Percentiles rank a stretch among this genome's conserved stretches.
These are phyloP conservation scores for Candida tallmaniae DNA, from an alignment of 805 yeast species.

Conservation along the genomic window DNA sequence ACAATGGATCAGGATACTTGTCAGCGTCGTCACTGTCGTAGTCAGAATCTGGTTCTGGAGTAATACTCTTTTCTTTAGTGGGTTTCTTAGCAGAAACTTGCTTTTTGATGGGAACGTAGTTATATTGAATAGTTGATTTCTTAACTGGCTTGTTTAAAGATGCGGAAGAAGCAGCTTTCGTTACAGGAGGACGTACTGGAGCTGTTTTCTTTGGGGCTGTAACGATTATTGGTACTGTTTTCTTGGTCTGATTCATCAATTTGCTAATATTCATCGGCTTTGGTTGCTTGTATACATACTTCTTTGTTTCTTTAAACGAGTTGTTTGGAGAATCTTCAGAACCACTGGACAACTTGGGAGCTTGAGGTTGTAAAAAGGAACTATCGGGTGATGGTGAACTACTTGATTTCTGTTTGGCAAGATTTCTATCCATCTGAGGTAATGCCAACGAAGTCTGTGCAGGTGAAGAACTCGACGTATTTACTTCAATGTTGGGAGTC, in stretches of 20 bases:
- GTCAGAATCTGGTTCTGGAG: slow-evolving; percentile 6
- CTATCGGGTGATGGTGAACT: slow-evolving; percentile 10
- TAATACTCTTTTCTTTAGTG: slow-evolving; percentile 1
- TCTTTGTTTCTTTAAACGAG: slow-evolving; percentile 4
- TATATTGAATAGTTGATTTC: slow-evolving; percentile 28
- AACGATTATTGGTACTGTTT: slow-evolving; percentile 7
- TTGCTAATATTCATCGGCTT: slow-evolving; percentile 33
- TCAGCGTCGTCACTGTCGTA: slow-evolving; percentile 16
- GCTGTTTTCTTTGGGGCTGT: slow-evolving; percentile 1
- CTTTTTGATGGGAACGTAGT: slow-evolving; percentile 19
- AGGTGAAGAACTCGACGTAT: no score
- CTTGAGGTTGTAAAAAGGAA: slow-evolving; percentile 8
- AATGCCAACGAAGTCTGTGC: not conserved
- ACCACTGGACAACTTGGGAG: slow-evolving; percentile 6
- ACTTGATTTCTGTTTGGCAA: slow-evolving; percentile 6
- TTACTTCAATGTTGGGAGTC: no score
- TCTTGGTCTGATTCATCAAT: slow-evolving; percentile 21
- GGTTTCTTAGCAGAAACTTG: slow-evolving; percentile 1
- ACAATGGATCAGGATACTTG: slow-evolving; percentile 19
- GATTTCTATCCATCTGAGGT: not conserved
- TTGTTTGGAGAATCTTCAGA: slow-evolving; percentile 12
- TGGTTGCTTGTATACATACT: slow-evolving; percentile 34
- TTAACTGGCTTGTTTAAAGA: slow-evolving; percentile 10
- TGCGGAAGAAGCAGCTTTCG: slow-evolving; percentile 5
- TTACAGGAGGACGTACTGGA: slow-evolving; percentile 2